Percentiles rank a stretch among this genome's conserved stretches.
phyloP scores from a whole-genome alignment of 2,329 filamentous ascomycete genomes.

The Verruconis gallopava region DNA sequence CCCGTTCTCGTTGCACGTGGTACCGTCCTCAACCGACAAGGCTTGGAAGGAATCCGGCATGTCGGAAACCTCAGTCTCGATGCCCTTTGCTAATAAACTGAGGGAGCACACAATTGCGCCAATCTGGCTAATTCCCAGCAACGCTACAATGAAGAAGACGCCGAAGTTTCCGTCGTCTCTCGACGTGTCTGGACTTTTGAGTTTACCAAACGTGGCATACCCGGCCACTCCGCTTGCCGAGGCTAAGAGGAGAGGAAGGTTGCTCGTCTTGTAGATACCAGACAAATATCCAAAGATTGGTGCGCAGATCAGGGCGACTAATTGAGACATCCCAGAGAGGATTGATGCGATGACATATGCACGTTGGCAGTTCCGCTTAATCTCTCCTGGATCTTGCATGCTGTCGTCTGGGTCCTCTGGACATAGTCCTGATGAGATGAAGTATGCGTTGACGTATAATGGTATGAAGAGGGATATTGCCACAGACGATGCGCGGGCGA shows the following conservation, averaged over 20 bases:
- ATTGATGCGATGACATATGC: constrained; percentile 83
- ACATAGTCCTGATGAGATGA: constrained; percentile 70
- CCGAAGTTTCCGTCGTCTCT: constrained; percentile 53
- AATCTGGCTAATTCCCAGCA: constrained; percentile 88
- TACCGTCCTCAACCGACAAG: background rate
- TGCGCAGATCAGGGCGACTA: constrained; percentile 71
- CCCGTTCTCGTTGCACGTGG: background rate
- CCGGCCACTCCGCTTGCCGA: constrained; percentile 63
- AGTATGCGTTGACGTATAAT: constrained; percentile 83
- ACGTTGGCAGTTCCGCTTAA: constrained; percentile 71
- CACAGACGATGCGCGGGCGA: constrained; percentile 86
- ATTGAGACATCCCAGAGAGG: constrained; percentile 77
- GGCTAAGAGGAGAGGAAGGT: constrained; percentile 61
- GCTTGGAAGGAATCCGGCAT: background rate
- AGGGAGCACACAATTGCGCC: constrained; percentile 92
- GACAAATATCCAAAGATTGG: constrained; percentile 79
- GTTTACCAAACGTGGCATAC: constrained; percentile 62
- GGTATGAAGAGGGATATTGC: constrained; percentile 93
- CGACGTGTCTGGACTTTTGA: constrained; percentile 63
- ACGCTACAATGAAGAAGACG: constrained; percentile 63
- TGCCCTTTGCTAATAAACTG: constrained; percentile 71
- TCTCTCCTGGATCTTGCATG: constrained; percentile 25
- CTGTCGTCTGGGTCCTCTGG: constrained; percentile 32
- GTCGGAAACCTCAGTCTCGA: constrained; percentile 40
- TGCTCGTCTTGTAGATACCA: constrained; percentile 52